Percentiles rank a stretch among this genome's conserved stretches.
phyloP scores from a whole-genome alignment of 768 basidiomycete genomes.

The Amanita exitialis region DNA sequence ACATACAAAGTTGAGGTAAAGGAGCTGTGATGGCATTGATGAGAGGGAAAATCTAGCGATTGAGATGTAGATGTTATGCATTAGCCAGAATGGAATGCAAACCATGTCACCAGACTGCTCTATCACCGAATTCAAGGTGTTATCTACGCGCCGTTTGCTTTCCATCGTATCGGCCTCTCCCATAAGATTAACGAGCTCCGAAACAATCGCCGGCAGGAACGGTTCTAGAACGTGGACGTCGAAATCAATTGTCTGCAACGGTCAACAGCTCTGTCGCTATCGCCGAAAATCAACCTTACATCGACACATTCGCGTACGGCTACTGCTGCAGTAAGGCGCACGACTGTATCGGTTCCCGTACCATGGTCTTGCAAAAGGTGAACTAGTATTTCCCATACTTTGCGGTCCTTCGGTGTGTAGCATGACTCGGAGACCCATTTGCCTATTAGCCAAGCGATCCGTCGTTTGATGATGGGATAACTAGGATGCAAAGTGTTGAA shows the following conservation, averaged over 20 bases:
- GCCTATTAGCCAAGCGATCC: constrained; percentile 91
- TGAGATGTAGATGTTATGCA: not conserved
- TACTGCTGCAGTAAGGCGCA: constrained; percentile 75
- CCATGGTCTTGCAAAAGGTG: constrained; percentile 65
- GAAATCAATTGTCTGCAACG: constrained; percentile 51
- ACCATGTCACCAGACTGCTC: constrained; percentile 39
- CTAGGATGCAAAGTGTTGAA: constrained; percentile 25
- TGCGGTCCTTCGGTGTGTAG: constrained; percentile 43
- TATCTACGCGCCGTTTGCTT: constrained; percentile 65
- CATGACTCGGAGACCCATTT: constrained; percentile 75
- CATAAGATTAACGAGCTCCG: constrained; percentile 61
- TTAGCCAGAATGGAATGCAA: constrained; percentile 7
- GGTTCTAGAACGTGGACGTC: constrained; percentile 56
- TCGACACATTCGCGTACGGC: constrained; percentile 79
- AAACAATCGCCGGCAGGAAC: constrained; percentile 48
- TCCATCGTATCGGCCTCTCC: constrained; percentile 69
- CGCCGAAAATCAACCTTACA: constrained; percentile 34
- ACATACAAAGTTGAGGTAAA: constrained; percentile 64
- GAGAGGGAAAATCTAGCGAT: constrained; percentile 55
- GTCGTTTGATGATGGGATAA: constrained; percentile 87
- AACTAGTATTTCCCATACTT: constrained; percentile 74
- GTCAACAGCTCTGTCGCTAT: constrained; percentile 7
- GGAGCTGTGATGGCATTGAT: constrained; percentile 50
- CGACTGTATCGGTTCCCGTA: constrained; percentile 70
- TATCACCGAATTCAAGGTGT: constrained; percentile 60